These are phyloP conservation scores for Cercospora janseana DNA, from an alignment of 2,329 filamentous ascomycete species.

Conservation along the genomic window DNA sequence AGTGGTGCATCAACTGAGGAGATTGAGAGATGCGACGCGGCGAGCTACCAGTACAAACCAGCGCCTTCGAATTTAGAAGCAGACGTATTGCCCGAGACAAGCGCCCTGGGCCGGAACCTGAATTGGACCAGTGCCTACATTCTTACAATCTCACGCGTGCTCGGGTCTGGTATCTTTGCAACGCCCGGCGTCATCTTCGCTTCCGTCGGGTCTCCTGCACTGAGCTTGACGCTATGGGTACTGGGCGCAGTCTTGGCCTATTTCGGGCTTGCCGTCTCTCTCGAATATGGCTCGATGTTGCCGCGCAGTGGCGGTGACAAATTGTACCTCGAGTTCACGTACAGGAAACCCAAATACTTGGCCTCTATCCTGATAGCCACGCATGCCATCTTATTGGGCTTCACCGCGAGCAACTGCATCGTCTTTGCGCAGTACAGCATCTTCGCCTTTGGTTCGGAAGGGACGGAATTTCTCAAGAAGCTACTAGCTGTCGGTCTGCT, in stretches of 20 bases:
- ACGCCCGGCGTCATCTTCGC: conserved; percentile 67
- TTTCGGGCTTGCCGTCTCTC: conserved; percentile 54
- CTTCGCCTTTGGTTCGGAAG: conserved; percentile 57
- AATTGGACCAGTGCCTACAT: conserved; percentile 58
- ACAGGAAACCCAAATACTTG: conserved; percentile 61
- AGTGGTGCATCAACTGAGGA: conserved; percentile 17
- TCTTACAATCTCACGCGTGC: conserved; percentile 65
- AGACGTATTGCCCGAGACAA: conserved; percentile 59
- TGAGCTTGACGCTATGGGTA: conserved; percentile 63
- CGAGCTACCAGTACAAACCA: conserved; percentile 13
- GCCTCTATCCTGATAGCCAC: conserved; percentile 63
- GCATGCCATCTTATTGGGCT: conserved; percentile 63
- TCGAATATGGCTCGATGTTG: conserved; percentile 70
- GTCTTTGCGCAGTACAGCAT: conserved; percentile 26
- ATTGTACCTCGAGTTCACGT: conserved; percentile 70
- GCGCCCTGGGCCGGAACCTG: conserved; percentile 58
- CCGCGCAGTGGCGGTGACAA: conserved; percentile 66
- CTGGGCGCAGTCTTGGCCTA: conserved; percentile 60
- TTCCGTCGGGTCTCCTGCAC: conserved; percentile 63
- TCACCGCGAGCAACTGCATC: conserved; percentile 65
- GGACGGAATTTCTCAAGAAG: conserved; percentile 55
- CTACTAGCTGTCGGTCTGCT: conserved; percentile 45
- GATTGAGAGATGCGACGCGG: conserved; percentile 14
- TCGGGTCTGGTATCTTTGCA: conserved; percentile 70
- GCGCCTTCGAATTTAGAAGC: conserved; percentile 50